Percentiles rank a stretch among this genome's conserved stretches.
phyloP scores from a whole-genome alignment of 2,329 filamentous ascomycete genomes.

The Fusarium irregulare region DNA sequence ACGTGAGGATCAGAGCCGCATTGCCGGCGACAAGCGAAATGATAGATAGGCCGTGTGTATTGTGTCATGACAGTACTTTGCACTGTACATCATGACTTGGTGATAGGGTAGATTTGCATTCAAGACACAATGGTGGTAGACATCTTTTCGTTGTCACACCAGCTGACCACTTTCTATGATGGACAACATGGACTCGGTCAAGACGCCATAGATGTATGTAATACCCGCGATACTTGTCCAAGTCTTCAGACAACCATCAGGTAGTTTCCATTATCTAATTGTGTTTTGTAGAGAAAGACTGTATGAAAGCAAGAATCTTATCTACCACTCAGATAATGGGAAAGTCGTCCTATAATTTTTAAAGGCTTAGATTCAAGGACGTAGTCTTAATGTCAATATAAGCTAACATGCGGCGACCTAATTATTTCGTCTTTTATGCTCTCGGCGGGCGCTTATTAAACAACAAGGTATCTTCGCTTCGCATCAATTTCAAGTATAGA shows the following conservation, averaged over 20 bases:
- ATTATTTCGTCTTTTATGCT: neutral
- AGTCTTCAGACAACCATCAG: too few relatives aligned
- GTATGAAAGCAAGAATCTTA: too few relatives aligned
- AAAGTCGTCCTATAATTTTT: too few relatives aligned
- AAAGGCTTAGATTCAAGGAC: neutral
- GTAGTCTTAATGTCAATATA: neutral
- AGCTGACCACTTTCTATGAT: neutral
- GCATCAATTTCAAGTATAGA: neutral
- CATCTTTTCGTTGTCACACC: neutral
- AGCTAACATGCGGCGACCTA: neutral
- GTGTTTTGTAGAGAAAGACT: too few relatives aligned
- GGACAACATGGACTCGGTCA: too few relatives aligned
- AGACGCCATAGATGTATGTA: too few relatives aligned
- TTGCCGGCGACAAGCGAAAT: conserved; percentile 45
- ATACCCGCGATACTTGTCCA: too few relatives aligned
- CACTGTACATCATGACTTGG: conserved; percentile 34
- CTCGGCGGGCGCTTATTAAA: too few relatives aligned
- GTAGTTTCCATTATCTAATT: too few relatives aligned
- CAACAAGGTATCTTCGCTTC: neutral
- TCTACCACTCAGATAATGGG: too few relatives aligned
- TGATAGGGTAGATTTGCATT: conserved; percentile 10
- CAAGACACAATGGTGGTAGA: neutral
- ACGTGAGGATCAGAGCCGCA: conserved; percentile 33
- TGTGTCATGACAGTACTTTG: conserved; percentile 20
- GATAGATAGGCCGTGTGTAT: conserved; percentile 33